Evolutionary conservation across 1,284 basidiomycete genomes (phyloP), one percentile per base, ranked within the genome.

Genomic region (Cutaneotrichosporon spelunceum): DNA sequence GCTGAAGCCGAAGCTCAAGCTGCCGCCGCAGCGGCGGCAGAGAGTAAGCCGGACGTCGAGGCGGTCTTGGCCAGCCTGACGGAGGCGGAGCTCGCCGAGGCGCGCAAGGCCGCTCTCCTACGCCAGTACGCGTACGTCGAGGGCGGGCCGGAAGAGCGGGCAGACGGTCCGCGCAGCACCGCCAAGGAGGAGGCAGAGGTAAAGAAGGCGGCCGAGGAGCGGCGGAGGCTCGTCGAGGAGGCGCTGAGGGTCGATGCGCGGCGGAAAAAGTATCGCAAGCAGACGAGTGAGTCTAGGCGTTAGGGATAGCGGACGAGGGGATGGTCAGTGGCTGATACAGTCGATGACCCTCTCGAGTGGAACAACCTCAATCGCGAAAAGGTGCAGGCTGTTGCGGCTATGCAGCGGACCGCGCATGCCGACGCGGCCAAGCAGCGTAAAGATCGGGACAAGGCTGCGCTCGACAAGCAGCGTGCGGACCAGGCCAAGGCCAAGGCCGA

Each of bases 391-490:
- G 68, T 68, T 7, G 68, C 68, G 11, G 72, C 74, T 56, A 69
- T 78, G 63, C 68, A 75, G 52, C 63, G 72, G 55, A 76, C 79
- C 26, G 69, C 72, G 10, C 71, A 72, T 24, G 74, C 71, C 61
- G 66, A 66, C n/a, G 67, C 59, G 7, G 68, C 76, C 1, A 64
- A 68, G 52, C 65, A 66, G 4, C 73, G 67, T 64, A 72, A 67
- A 60, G 73, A 78, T 14, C 61, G 78, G 24, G 78, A 79, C 63
- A 72, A 69, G 57, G 72, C 72, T 2, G 77, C 77, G 13, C 61
- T 79, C 53, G 78, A 79, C 9, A 79, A 79, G 65, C 78, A 79
- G 61, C 65, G 72, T 19, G 75, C 74, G 16, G 78, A 79, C 64
- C 66, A 69, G 54, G 78, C 77, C 0, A 75, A 75, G 62, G 74